phyloP scores from a whole-genome alignment of 306 rosid species.

The Vigna hirtella region DNA sequence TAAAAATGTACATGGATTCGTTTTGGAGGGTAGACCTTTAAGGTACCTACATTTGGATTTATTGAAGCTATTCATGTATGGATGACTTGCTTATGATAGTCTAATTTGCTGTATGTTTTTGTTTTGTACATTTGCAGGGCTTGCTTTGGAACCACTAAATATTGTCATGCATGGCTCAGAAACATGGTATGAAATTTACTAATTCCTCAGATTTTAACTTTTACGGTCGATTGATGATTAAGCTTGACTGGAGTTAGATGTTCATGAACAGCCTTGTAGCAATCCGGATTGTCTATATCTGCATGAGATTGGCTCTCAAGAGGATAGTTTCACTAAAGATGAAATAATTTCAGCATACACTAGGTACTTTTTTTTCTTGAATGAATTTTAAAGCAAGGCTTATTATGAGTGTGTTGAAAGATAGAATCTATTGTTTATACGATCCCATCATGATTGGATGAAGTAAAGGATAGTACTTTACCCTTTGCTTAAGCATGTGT shows the following conservation, averaged over 20 bases:
- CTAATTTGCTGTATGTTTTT: slow-evolving; percentile 1
- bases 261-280: slow-evolving; percentile 85
- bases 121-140: slow-evolving; percentile 69
- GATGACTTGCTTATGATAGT: slow-evolving; percentile 1
- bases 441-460: background rate
- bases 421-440: slow-evolving; percentile 14
- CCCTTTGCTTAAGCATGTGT: slow-evolving; percentile 5
- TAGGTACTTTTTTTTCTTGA: slow-evolving; percentile 57
- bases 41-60: slow-evolving; percentile 56
- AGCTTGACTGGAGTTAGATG: slow-evolving; percentile 35
- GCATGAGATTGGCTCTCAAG: slow-evolving; percentile 91
- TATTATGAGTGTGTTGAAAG: slow-evolving; percentile 27
- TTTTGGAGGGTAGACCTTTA: slow-evolving; percentile 88
- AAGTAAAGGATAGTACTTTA: background rate
- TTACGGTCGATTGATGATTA: slow-evolving; percentile 5
- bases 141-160: slow-evolving; percentile 97
- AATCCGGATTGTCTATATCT: slow-evolving; percentile 95
- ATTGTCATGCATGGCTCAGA: slow-evolving; percentile 98
- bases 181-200: slow-evolving; percentile 71
- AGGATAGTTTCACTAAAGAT: slow-evolving; percentile 97
- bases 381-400: background rate
- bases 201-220: slow-evolving; percentile 27
- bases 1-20: slow-evolving; percentile 97
- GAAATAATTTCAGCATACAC: slow-evolving; percentile 91
- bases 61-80: slow-evolving; percentile 26